phyloP scores from a whole-genome alignment of 2,329 filamentous ascomycete species.

The Coniella lustricola region DNA sequence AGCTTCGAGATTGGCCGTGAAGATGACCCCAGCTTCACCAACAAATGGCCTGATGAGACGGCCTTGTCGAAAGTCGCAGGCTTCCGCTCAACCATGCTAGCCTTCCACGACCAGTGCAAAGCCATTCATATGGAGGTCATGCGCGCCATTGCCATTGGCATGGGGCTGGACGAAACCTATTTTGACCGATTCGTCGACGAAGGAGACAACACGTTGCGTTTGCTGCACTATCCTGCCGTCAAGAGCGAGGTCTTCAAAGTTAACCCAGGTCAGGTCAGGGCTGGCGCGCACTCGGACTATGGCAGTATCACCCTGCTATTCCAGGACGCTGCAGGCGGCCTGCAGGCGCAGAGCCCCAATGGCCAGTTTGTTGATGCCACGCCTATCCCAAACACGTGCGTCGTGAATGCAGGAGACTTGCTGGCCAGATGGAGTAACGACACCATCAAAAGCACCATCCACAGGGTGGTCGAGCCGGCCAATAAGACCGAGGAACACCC shows the following conservation, averaged over 20 bases:
- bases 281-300: constrained; percentile 69
- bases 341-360: constrained; percentile 60
- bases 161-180: constrained; percentile 63
- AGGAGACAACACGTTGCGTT: constrained; percentile 63
- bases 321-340: constrained; percentile 49
- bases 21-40: constrained; percentile 53
- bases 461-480: constrained; percentile 84
- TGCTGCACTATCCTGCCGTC: constrained; percentile 72
- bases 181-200: constrained; percentile 70
- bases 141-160: constrained; percentile 75
- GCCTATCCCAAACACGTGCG: constrained; percentile 73
- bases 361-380: constrained; percentile 76
- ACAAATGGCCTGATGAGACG: constrained; percentile 63
- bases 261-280: constrained; percentile 64
- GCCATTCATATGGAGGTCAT: constrained; percentile 69
- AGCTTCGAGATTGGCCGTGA: constrained; percentile 59
- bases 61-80: constrained; percentile 39
- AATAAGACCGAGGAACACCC: constrained; percentile 54
- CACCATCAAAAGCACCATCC: constrained; percentile 81
- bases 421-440: constrained; percentile 87
- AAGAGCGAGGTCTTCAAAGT: constrained; percentile 56
- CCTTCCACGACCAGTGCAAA: constrained; percentile 71
- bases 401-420: constrained; percentile 85
- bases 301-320: constrained; percentile 56
- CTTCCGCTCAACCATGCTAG: constrained; percentile 67